Percentiles rank a stretch among this genome's conserved stretches.
Conservation (phyloP, 768 basidiomycete species). For the Hysterangium stoloniferum region DNA sequence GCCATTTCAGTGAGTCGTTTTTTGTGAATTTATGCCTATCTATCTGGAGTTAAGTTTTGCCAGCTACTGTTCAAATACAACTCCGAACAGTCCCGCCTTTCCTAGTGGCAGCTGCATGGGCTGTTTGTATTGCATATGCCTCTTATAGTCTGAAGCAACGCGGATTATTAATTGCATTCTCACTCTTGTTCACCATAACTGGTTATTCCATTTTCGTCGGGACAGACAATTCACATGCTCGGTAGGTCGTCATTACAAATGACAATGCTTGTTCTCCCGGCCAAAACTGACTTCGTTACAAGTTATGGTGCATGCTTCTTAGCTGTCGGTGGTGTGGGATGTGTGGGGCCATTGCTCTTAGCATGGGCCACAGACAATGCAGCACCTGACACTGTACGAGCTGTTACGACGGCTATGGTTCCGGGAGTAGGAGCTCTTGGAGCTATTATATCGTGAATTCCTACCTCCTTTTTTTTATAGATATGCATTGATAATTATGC, state of each 20-base stretch:
- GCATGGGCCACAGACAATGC: conserved; percentile 44
- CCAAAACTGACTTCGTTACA: not conserved
- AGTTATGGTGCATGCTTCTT: conserved; percentile 44
- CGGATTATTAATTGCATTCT: conserved; percentile 28
- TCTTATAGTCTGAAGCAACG: conserved; percentile 27
- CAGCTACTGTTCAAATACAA: conserved; percentile 38
- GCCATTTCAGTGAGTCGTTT: not conserved
- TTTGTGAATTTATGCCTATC: not conserved
- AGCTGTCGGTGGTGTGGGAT: conserved; percentile 31
- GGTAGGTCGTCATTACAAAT: conserved; percentile 7
- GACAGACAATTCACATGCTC: conserved; percentile 34
- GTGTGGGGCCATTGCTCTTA: conserved; percentile 34
- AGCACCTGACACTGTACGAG: conserved; percentile 41
- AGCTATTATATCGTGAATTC: conserved; percentile 36
- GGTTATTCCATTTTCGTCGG: conserved; percentile 38
- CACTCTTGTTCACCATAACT: conserved; percentile 30
- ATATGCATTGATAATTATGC: not conserved
- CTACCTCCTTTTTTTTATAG: not conserved
- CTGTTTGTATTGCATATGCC: conserved; percentile 26
- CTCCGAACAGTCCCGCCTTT: conserved; percentile 44
- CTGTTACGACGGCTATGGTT: conserved; percentile 37
- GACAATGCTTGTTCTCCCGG: not conserved
- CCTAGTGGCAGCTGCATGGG: conserved; percentile 34
- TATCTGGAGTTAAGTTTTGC: not conserved
- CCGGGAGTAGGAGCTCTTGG: conserved; percentile 39